Base-by-base conservation (phyloP, 2,329 filamentous ascomycete genomes). In the Alternaria metachromatica region DNA sequence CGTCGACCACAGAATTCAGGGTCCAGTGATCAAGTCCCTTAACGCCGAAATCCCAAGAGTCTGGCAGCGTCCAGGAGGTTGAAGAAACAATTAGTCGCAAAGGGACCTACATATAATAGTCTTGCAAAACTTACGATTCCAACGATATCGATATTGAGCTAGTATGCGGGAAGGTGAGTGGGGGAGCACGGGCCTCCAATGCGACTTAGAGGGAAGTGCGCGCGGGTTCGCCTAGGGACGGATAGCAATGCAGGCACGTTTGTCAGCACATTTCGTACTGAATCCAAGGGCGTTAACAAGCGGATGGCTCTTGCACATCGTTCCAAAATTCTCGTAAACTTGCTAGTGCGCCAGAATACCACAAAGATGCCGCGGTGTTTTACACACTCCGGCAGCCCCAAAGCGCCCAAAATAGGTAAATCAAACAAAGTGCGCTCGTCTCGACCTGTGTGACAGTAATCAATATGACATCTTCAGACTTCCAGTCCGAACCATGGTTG, bases 351-450 rank as follows among this genome's bases (percentile, higher is more conserved):
- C 25, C 46, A 21, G 41, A 57, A 28, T 46, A 33, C 21, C 53
- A n/a, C 26, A 53, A 46, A 50, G 43, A 50, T 33, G 18, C 20
- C 12, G 37, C 41, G 37, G 41, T 62, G 28, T 43, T 62, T 23
- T 62, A 62, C 59, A 59, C 51, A 21, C 54, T 41, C 37, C 48
- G 25, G 44, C 48, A 63, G 43, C 48, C 48, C 53, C 4, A 20
- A 50, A 63, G 60, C 63, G 63, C 60, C 63, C 20, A 15, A 33
- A 55, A 37, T 18, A 62, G 25, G 25, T 48, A 23, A 44, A 48
- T 23, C 54, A 58, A 60, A 23, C 43, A 43, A 30, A 30, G 44
- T 5, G 28, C 12, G 15, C 50, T 45, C 44, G n/a, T 28, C 55
- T 26, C 28, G 45, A 37, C 46, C 30, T 23, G 28, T 15, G 21